Base-by-base conservation (phyloP, 1,284 basidiomycete genomes). In the Cyathus olla region DNA sequence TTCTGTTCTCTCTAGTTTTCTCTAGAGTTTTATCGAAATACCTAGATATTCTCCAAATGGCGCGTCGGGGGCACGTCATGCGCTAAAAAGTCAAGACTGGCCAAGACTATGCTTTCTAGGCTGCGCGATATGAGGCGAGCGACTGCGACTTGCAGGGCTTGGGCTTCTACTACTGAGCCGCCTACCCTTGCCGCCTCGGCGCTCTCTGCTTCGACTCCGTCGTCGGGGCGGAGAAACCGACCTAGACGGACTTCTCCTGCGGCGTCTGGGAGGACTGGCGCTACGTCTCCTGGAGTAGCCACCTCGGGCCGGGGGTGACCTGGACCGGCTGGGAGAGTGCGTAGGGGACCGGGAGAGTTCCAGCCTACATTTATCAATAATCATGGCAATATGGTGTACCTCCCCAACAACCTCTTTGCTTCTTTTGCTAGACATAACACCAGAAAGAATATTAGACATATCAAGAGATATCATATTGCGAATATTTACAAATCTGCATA, bases 391-490 rank as follows among this genome's bases (percentile, higher is more conserved):
- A 81, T 96, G 1, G 91, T 97, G 3, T 86, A 88, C 40, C 82
- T 98, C 28, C 93, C 95, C 0, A 90, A 90, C 61, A 91, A 94
- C 62, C 87, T 91, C 15, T 82, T 97, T 17, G 82, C 94, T 2
- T 91, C 93, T 0, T 97, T 98, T 75, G 95, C 96, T 10, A 85
- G 96, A 50, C 83, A 95, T 44, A 95, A 95, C 19, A 95, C 94
- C 0, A 84, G 93, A 59, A 87, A 85, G 15, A 88, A 88, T 51
- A 86, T 89, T 53, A 88, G 87, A 66, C 83, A 97, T 44, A 95
- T 98, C 76, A 98, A 99, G 78, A 87, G 96, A 19, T 98, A 93
- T 78, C 93, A 96, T 76, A 90, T 97, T 35, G 86, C 90, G 31
- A 87, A 91, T 62, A 87, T 90, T 11, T 96, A 90, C 72, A 80